phyloP scores from a whole-genome alignment of 495 filamentous ascomycete species.

The Penicillium lividum region DNA sequence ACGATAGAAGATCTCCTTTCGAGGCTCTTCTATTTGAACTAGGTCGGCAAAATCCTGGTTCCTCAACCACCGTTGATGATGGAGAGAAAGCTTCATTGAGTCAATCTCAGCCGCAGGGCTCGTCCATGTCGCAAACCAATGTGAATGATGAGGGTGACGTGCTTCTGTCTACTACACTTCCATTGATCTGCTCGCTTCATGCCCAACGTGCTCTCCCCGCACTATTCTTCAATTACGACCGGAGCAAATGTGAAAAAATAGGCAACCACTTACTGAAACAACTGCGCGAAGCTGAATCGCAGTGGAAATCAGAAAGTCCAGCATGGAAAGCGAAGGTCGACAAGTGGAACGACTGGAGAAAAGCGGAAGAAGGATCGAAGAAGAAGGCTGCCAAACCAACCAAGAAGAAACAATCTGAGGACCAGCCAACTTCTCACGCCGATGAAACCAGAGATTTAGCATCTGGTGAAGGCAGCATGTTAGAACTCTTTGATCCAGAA shows the following conservation, averaged over 20 bases:
- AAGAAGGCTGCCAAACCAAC: not conserved
- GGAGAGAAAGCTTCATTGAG: not conserved
- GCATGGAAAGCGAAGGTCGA: conserved; percentile 52
- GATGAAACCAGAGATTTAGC: conserved; percentile 37
- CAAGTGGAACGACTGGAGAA: not conserved
- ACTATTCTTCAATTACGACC: conserved; percentile 76
- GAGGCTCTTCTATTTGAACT: conserved; percentile 50
- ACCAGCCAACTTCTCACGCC: not conserved
- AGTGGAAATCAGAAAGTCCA: conserved; percentile 55
- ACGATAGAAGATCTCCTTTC: conserved; percentile 60
- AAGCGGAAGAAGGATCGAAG: not conserved
- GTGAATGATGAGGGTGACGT: not conserved
- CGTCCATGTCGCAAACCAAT: no score
- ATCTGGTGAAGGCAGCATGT: conserved; percentile 52
- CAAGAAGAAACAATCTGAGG: not conserved
- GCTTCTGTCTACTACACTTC: conserved; percentile 46
- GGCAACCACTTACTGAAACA: conserved; percentile 46
- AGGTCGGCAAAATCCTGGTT: conserved; percentile 8
- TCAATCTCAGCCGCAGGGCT: not conserved
- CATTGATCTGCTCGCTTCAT: conserved; percentile 62
- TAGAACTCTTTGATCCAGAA: conserved; percentile 64
- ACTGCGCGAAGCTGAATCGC: conserved; percentile 52
- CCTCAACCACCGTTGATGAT: not conserved
- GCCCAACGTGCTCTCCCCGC: conserved; percentile 66
- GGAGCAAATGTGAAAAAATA: conserved; percentile 60